phyloP scores from a whole-genome alignment of 768 basidiomycete species.

The Lyophyllum atratum region DNA sequence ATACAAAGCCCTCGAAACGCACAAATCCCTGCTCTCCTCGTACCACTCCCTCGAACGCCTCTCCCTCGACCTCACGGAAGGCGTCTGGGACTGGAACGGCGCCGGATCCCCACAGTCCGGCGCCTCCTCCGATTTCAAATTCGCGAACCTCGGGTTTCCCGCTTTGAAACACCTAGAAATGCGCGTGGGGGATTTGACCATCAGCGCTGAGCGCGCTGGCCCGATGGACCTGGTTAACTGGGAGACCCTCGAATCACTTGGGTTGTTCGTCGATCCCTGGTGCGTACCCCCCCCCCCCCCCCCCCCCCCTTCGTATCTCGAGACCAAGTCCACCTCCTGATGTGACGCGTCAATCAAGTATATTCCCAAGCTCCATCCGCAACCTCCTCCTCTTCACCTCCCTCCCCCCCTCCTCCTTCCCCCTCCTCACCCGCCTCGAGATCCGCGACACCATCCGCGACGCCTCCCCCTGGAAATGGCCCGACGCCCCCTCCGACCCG shows the following conservation, averaged over 20 bases:
- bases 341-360: not conserved
- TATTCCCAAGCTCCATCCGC: not conserved
- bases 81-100: slow-evolving; percentile 21
- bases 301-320: not conserved
- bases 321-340: not conserved
- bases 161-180: slow-evolving; percentile 19
- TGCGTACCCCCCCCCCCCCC: not conserved
- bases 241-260: slow-evolving; percentile 10
- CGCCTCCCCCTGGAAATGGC: slow-evolving; percentile 13
- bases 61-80: slow-evolving; percentile 20
- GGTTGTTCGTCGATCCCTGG: slow-evolving; percentile 15
- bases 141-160: slow-evolving; percentile 18
- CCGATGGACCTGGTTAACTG: slow-evolving; percentile 19
- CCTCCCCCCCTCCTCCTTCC: slow-evolving; percentile 6
- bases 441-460: slow-evolving; percentile 13
- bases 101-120: slow-evolving; percentile 16
- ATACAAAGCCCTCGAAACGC: not conserved
- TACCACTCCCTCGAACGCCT: slow-evolving; percentile 12
- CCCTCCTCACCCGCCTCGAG: slow-evolving; percentile 14
- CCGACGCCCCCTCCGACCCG: not conserved
- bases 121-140: slow-evolving; percentile 9
- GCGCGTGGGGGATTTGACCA: slow-evolving; percentile 18
- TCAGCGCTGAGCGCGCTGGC: slow-evolving; percentile 3
- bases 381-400: slow-evolving; percentile 11
- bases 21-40: slow-evolving; percentile 2